Base-by-base conservation (phyloP, 495 filamentous ascomycete species). In the Lasiosphaeris hirsuta region DNA sequence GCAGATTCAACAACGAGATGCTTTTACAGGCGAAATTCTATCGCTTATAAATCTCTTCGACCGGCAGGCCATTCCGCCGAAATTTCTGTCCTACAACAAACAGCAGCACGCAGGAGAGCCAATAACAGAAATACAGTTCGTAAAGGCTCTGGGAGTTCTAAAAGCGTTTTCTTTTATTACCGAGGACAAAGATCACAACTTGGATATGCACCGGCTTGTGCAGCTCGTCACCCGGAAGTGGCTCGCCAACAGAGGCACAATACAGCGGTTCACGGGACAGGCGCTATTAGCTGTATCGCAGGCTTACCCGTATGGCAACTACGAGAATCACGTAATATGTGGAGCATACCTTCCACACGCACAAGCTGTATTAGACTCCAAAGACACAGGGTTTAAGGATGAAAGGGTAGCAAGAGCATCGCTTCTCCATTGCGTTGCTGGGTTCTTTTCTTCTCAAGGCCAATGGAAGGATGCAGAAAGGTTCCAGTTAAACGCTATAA, bases 181-280 rank as follows among this genome's bases (percentile, higher is more conserved):
- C 0, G 63, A 64, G 7, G 57, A 58, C 23, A 63, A 58, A 6
- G 54, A 54, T 5, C n/a, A 57, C 4, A 56, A 33, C 7, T 72
- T 74, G 4, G 60, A 71, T n/a, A 64, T 81, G 58, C 77, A 81
- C 63, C 66, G 72, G 39, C 62, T 81, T 5, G 73, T 81, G 14
- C 78, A 80, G 48, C 50, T 80, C n/a, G 69, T 72, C 3, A 71
- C 68, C 4, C 72, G 64, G 36, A 77, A 72, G 56, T 81, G 75
- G 78, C 63, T 81, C 2, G 56, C 61, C 9, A 59, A 54, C 4
- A 58, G 72, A 18, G 63, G 56, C 6, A 52, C 36, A 6, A 46
- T 68, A 19, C 51, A 54, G 11, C 23, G 50, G 3, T 76, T 72
- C 60, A 63, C 66, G 43, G 56, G 65, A 11, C 55, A 69, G 38